Conservation (phyloP, 441 rosid genomes). For the Euphorbia celastroides region DNA sequence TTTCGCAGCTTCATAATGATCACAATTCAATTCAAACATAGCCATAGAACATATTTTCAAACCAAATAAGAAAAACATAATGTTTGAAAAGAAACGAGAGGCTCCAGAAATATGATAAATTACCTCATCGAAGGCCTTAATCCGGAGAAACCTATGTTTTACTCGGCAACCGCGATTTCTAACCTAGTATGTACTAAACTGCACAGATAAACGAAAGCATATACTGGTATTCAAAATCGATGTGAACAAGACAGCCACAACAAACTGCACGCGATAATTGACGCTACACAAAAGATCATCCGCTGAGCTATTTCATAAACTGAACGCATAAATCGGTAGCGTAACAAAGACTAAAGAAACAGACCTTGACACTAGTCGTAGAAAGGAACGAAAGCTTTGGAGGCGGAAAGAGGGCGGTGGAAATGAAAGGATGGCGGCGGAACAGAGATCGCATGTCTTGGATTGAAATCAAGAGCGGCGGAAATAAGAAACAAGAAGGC, state of each 20-base stretch:
- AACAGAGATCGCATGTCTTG: conserved; percentile 44
- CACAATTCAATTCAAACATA: background rate
- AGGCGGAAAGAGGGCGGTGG: conserved; percentile 19
- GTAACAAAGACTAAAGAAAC: background rate
- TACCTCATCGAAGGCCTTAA: conserved; percentile 60
- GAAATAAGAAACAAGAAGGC: background rate
- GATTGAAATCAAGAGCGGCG: background rate
- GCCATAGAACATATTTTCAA: background rate
- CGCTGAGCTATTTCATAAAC: background rate
- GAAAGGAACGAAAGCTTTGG: conserved; percentile 21
- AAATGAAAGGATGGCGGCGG: conserved; percentile 7
- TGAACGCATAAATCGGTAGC: background rate
- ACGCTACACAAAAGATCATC: background rate
- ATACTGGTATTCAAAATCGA: background rate
- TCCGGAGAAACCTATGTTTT: conserved; percentile 23
- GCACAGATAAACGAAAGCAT: conserved; percentile 4
- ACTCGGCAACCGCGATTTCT: conserved; percentile 21
- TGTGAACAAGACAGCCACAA: background rate
- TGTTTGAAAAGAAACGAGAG: background rate
- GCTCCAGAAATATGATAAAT: background rate
- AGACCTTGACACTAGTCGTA: conserved; percentile 13
- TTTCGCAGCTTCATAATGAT: background rate
- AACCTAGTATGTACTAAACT: conserved; percentile 34
- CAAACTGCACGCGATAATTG: background rate
- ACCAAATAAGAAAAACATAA: background rate